A percentile compares a stretch with the other conserved stretches of the same genome.
phyloP scores from a whole-genome alignment of 768 basidiomycete genomes.

The Pulveroboletus sp. region DNA sequence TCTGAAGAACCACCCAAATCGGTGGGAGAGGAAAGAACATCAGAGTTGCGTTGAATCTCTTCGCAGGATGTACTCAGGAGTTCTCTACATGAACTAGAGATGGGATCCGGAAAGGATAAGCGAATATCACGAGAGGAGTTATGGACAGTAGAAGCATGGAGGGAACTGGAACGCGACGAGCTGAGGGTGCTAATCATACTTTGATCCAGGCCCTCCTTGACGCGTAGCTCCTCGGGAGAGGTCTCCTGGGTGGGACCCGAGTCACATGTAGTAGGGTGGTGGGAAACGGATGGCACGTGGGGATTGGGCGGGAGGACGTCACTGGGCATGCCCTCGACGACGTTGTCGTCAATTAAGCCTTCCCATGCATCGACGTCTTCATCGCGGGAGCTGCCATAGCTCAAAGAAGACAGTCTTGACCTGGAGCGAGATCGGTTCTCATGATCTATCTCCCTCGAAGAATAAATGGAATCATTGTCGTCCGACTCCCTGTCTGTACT shows the following conservation, averaged over 20 bases:
- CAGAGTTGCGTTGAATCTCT: slow-evolving; percentile 40
- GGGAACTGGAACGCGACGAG: slow-evolving; percentile 63
- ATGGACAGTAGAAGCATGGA: slow-evolving; percentile 51
- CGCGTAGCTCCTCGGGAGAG: slow-evolving; percentile 58
- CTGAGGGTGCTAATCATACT: slow-evolving; percentile 78
- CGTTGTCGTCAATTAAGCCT: slow-evolving; percentile 61
- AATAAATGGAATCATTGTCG: slow-evolving; percentile 63
- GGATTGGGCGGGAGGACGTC: slow-evolving; percentile 18
- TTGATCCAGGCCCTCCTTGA: slow-evolving; percentile 74
- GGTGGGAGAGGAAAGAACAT: slow-evolving; percentile 22
- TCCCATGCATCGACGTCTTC: slow-evolving; percentile 77
- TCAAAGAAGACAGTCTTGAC: slow-evolving; percentile 67
- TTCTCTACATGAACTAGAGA: slow-evolving; percentile 66
- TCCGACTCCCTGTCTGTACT: slow-evolving; percentile 61
- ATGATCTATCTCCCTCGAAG: slow-evolving; percentile 53
- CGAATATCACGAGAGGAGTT: slow-evolving; percentile 68
- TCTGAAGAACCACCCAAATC: slow-evolving; percentile 15
- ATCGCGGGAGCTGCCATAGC: slow-evolving; percentile 62
- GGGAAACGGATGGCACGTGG: slow-evolving; percentile 21
- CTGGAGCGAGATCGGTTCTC: slow-evolving; percentile 49
- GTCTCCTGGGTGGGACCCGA: slow-evolving; percentile 29
- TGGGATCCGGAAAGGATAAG: slow-evolving; percentile 79
- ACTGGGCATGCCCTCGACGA: slow-evolving; percentile 41
- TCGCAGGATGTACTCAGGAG: slow-evolving; percentile 54
- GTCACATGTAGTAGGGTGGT: slow-evolving; percentile 24